Evolutionary conservation across 495 filamentous ascomycete genomes (phyloP).

Genomic region (Hypoxylon fuscum): DNA sequence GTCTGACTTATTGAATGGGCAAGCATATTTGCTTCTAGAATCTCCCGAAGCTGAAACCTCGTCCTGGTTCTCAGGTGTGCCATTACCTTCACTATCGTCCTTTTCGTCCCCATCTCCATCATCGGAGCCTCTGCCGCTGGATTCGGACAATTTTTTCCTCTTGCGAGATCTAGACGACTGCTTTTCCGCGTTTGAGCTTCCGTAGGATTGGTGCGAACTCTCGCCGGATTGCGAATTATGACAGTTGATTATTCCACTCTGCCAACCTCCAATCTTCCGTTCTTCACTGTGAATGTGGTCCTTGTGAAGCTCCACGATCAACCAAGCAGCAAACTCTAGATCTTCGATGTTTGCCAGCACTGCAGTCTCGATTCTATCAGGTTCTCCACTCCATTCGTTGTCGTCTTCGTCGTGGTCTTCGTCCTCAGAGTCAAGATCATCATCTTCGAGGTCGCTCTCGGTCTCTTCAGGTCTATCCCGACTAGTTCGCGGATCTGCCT

Average conservation of each 20-base stretch:
- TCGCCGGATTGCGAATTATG: constrained; percentile 6
- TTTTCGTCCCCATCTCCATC: constrained; percentile 21
- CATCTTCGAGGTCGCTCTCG: constrained; percentile 9
- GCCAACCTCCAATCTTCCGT: constrained; percentile 24
- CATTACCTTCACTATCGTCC: constrained; percentile 13
- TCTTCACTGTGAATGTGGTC: constrained; percentile 15
- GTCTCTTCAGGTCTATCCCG: background rate
- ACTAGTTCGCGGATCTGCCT: background rate
- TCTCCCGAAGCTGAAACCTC: constrained; percentile 7
- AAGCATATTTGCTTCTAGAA: constrained; percentile 11
- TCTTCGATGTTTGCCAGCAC: constrained; percentile 6
- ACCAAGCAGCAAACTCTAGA: constrained; percentile 18
- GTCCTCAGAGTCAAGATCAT: constrained; percentile 20
- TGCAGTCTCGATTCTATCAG: constrained; percentile 18
- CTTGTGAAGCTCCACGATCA: constrained; percentile 24
- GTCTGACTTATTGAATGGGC: constrained; percentile 23
- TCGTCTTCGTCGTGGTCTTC: constrained; percentile 10
- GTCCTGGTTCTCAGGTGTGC: constrained; percentile 14
- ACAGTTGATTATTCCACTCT: constrained; percentile 16
- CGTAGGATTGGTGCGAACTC: background rate
- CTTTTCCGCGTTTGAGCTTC: background rate
- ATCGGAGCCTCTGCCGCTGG: constrained; percentile 7
- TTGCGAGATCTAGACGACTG: constrained; percentile 7
- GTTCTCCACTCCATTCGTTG: constrained; percentile 17
- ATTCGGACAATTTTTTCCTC: background rate